Percentiles rank a stretch among this genome's conserved stretches.
phyloP scores from a whole-genome alignment of 495 filamentous ascomycete genomes.

The Thermothielavioides terrestris region DNA sequence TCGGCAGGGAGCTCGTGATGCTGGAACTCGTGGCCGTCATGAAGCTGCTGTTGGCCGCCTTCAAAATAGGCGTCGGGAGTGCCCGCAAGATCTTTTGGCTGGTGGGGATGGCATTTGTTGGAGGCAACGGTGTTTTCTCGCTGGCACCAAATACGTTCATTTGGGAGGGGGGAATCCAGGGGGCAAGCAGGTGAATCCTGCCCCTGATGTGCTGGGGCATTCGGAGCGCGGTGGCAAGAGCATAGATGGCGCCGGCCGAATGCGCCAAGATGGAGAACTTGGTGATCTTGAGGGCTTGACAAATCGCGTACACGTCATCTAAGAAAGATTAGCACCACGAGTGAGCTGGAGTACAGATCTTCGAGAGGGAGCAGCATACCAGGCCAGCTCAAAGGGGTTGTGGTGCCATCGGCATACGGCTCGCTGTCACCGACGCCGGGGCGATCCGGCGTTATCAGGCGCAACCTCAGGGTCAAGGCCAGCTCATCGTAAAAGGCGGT shows the following conservation, averaged over 20 bases:
- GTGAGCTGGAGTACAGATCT: not conserved
- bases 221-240: slow-evolving; percentile 86
- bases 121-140: slow-evolving; percentile 57
- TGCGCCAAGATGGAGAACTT: slow-evolving; percentile 98
- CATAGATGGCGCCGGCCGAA: slow-evolving; percentile 94
- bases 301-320: slow-evolving; percentile 96
- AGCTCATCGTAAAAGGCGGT: slow-evolving; percentile 98
- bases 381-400: slow-evolving; percentile 88
- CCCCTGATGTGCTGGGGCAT: slow-evolving; percentile 95
- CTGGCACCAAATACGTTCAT: slow-evolving; percentile 69
- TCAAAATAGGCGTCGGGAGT: slow-evolving; percentile 83
- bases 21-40: slow-evolving; percentile 87
- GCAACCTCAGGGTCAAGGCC: slow-evolving; percentile 75
- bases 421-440: slow-evolving; percentile 93
- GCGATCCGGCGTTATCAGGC: slow-evolving; percentile 88
- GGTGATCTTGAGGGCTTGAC: slow-evolving; percentile 82
- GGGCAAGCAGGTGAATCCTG: slow-evolving; percentile 87
- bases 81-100: slow-evolving; percentile 85
- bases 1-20: slow-evolving; percentile 69
- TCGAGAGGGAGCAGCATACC: slow-evolving; percentile 47
- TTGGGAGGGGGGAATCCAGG: slow-evolving; percentile 98
- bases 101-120: slow-evolving; percentile 77
- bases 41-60: slow-evolving; percentile 89
- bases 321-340: slow-evolving; percentile 12
- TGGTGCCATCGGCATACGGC: slow-evolving; percentile 65